These are phyloP conservation scores for Boletus huronensis DNA, from an alignment of 768 basidiomycete species.

Conservation along the genomic window DNA sequence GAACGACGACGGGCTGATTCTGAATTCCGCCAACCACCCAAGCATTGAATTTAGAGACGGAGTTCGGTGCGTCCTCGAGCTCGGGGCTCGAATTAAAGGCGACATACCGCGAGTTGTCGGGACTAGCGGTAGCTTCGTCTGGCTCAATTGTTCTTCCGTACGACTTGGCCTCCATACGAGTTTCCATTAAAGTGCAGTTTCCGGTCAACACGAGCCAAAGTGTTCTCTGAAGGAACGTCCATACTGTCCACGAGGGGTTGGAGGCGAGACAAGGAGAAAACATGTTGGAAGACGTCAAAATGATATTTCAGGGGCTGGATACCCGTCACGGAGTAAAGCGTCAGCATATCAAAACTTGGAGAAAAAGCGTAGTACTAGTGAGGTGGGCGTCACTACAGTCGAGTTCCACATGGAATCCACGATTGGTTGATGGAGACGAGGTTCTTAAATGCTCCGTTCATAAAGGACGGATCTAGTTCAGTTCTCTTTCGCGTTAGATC, in stretches of 20 bases:
- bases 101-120: conserved; percentile 17
- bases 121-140: not conserved
- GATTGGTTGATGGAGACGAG: not conserved
- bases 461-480: not conserved
- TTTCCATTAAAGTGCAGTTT: not conserved
- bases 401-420: not conserved
- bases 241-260: too few species aligned
- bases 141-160: conserved; percentile 15
- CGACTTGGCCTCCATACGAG: conserved; percentile 11
- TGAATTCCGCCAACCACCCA: conserved; percentile 8
- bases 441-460: not conserved
- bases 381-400: not conserved
- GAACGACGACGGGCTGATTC: not conserved
- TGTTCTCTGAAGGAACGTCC: not conserved
- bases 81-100: conserved; percentile 2
- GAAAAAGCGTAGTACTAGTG: not conserved
- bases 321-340: not conserved
- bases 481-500: not conserved
- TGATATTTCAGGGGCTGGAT: conserved; percentile 5
- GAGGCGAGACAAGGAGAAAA: conserved; percentile 9
- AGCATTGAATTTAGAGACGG: conserved; percentile 6
- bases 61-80: conserved; percentile 9
- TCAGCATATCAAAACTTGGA: not conserved
- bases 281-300: conserved; percentile 16
- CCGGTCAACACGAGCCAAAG: not conserved